Conservation (phyloP, 345 rosid genomes). For the Citrus cavaleriei region DNA sequence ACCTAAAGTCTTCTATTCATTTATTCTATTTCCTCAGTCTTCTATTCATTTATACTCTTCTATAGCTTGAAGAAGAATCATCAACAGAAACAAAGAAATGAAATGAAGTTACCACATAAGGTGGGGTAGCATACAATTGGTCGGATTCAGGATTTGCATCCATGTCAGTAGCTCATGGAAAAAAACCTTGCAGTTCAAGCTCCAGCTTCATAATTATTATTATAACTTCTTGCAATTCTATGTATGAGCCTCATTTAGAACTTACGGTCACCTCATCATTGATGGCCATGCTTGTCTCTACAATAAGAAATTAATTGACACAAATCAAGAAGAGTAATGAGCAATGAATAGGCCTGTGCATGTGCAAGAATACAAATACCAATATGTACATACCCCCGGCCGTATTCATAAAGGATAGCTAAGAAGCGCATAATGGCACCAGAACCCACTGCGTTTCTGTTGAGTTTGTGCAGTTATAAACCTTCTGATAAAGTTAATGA, state of each 20-base stretch:
- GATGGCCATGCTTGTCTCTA: not conserved
- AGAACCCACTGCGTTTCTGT: not conserved
- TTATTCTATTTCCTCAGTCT: too few relatives aligned
- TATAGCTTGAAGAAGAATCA: too few relatives aligned
- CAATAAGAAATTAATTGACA: not conserved
- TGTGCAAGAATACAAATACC: not conserved
- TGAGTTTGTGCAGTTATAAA: too few relatives aligned
- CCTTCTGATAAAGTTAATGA: too few relatives aligned
- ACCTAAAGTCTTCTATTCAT: too few relatives aligned
- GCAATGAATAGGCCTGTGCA: not conserved
- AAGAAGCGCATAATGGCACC: too few relatives aligned
- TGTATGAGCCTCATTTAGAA: not conserved
- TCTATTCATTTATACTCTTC: not conserved
- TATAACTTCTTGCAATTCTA: not conserved
- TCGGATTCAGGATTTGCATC: not conserved
- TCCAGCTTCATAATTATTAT: not conserved
- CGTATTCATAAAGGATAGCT: not conserved
- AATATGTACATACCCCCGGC: not conserved
- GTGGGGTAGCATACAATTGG: not conserved
- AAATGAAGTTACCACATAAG: not conserved
- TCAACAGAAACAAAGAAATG: not conserved
- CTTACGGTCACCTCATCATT: constrained; percentile 3
- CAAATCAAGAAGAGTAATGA: not conserved
- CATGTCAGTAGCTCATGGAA: not conserved
- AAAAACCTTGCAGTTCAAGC: not conserved